These are phyloP conservation scores for Aotearoamyces nothofagi DNA, from an alignment of 2,329 filamentous ascomycete species.

Conservation along the genomic window DNA sequence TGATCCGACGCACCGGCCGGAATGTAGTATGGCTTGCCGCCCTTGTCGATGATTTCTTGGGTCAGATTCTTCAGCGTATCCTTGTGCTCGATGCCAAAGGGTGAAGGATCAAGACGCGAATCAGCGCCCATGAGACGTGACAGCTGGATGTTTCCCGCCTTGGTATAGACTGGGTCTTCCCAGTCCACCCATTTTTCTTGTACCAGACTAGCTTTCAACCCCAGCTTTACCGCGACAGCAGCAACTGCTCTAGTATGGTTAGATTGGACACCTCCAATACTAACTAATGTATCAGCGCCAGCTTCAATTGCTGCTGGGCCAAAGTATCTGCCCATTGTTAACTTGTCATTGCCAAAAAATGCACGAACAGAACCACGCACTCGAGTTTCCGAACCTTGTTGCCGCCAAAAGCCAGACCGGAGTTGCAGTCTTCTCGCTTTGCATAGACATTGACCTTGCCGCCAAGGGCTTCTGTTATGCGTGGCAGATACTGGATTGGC, in stretches of 20 bases:
- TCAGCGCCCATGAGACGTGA: constrained; percentile 53
- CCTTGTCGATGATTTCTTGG: constrained; percentile 33
- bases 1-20: constrained; percentile 59
- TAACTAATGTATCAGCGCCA: constrained; percentile 45
- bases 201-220: constrained; percentile 38
- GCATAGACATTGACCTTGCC: constrained; percentile 49
- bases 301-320: constrained; percentile 43
- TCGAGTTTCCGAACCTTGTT: constrained; percentile 60
- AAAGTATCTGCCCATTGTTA: constrained; percentile 34
- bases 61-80: constrained; percentile 37
- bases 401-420: constrained; percentile 48
- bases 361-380: constrained; percentile 17
- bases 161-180: constrained; percentile 40
- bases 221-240: constrained; percentile 41
- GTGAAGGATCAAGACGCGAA: constrained; percentile 39
- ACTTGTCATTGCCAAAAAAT: not conserved
- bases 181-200: constrained; percentile 58
- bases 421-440: constrained; percentile 60
- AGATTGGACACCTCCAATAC: constrained; percentile 52
- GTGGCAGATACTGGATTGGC: constrained; percentile 50
- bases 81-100: constrained; percentile 58
- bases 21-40: constrained; percentile 54
- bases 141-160: constrained; percentile 58
- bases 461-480: constrained; percentile 45
- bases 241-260: constrained; percentile 58